Base-by-base conservation (phyloP, 2,329 filamentous ascomycete genomes). In the Raffaelea arxii region DNA sequence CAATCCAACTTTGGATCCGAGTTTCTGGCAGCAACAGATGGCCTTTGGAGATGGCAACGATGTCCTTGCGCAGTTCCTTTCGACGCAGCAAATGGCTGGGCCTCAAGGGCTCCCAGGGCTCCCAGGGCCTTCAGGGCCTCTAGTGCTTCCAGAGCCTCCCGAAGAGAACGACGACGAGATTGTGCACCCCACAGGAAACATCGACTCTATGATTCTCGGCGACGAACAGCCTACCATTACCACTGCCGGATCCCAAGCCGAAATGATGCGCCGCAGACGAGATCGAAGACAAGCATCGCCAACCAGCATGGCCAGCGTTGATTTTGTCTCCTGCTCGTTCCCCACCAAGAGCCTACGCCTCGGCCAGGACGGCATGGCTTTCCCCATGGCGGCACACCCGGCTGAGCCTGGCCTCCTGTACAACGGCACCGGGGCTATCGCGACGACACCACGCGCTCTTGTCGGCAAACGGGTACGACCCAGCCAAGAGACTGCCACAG, bases 271-370 rank as follows among this genome's bases (percentile, higher is more conserved):
- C 55, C 1, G 49, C 48, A 22, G 56, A 61, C 6, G 53, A 56
- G 7, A 59, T 19, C 64, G 59, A 56, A 59, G 59, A 25, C 66
- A 67, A 22, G 56, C 66, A 2, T 81, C 78, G 1, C 78, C 78
- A 2, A 69, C 65, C 2, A 82, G 79, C 55, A 67, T 77, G 52
- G 68, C 68, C 11, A 83, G 79, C 53, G 59, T 79, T 43, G 78
- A 82, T 54, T 70, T 78, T 23, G 62, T 81, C 0, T 83, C 79
- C 2, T 82, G 79, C 58, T 81, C 78, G 9, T 78, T 82, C 50
- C 79, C 78, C 3, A 68, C 69, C 45, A 78, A 79, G 58, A 62
- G 60, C 16, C 55, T 67, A 47, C 70, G 67, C 43, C 55, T 62
- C 19, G 54, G 61, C 4, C 67, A 68, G 7, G 55, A 64, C 3